A percentile compares a stretch with the other conserved stretches of the same genome.
phyloP scores from a whole-genome alignment of 495 filamentous ascomycete species.

The Penicillium canescens region DNA sequence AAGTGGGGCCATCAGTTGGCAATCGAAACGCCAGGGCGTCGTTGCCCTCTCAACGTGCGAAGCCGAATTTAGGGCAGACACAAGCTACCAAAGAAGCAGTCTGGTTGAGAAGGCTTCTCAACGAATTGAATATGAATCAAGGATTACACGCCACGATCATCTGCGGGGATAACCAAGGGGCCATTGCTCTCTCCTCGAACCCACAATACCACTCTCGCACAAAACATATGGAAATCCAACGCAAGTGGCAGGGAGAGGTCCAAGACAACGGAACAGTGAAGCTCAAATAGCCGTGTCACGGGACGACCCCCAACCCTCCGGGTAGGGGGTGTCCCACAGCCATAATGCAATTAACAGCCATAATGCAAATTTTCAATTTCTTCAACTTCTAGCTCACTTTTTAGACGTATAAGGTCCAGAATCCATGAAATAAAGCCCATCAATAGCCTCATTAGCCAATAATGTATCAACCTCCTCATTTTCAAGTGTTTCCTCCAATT shows the following conservation, averaged over 20 bases:
- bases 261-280: constrained; percentile 16
- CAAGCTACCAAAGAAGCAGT: constrained; percentile 42
- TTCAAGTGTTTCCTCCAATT: too few relatives aligned
- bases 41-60: too few relatives aligned
- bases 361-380: too few relatives aligned
- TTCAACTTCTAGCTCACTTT: too few relatives aligned
- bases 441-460: too few relatives aligned
- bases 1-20: constrained; percentile 37
- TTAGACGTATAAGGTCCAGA: too few relatives aligned
- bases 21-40: constrained; percentile 32
- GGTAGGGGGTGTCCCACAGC: too few relatives aligned
- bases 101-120: constrained; percentile 33
- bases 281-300: too few relatives aligned
- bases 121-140: constrained; percentile 24
- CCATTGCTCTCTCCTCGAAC: constrained; percentile 29
- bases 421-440: too few relatives aligned
- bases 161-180: constrained; percentile 29
- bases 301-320: too few relatives aligned
- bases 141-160: constrained; percentile 16
- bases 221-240: constrained; percentile 35
- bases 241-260: constrained; percentile 28
- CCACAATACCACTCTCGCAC: constrained; percentile 28
- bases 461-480: too few relatives aligned
- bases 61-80: constrained; percentile 37
- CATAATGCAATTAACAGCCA: too few relatives aligned